Conservation (phyloP, 139 green algal species). For the Chlamydomonas schloesseri region DNA sequence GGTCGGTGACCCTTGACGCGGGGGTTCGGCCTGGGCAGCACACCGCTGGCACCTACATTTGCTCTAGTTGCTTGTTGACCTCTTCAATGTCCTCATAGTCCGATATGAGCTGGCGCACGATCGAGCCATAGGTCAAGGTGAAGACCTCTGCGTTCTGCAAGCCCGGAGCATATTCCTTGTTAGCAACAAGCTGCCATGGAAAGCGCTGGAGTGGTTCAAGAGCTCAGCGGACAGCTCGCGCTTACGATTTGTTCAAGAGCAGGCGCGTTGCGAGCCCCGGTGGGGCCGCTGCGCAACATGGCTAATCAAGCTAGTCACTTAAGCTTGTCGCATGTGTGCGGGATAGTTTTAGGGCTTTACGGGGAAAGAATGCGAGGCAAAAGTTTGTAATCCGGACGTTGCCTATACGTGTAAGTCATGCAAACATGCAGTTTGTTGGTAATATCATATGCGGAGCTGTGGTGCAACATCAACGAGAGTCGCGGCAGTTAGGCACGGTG, state of each 20-base stretch:
- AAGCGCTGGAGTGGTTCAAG: background rate
- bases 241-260: constrained; percentile 44
- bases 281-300: constrained; percentile 32
- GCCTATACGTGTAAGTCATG: too few relatives aligned
- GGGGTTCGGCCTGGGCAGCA: too few relatives aligned
- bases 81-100: constrained; percentile 96
- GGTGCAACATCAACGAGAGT: too few relatives aligned
- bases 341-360: too few relatives aligned
- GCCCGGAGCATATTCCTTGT: background rate
- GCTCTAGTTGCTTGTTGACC: constrained; percentile 97
- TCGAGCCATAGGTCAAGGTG: constrained; percentile 95
- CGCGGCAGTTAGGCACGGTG: too few relatives aligned
- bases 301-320: background rate
- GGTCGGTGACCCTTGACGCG: too few relatives aligned
- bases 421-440: too few relatives aligned
- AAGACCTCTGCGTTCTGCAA: constrained; percentile 95
- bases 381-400: too few relatives aligned
- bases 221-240: too few relatives aligned
- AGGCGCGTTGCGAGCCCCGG: constrained; percentile 32
- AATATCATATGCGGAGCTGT: too few relatives aligned
- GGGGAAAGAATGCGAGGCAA: too few relatives aligned
- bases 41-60: constrained; percentile 91
- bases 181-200: background rate
- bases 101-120: constrained; percentile 95
- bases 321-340: too few relatives aligned